Conservation (phyloP, 2,329 filamentous ascomycete genomes). For the Samsoniella hepiali region DNA sequence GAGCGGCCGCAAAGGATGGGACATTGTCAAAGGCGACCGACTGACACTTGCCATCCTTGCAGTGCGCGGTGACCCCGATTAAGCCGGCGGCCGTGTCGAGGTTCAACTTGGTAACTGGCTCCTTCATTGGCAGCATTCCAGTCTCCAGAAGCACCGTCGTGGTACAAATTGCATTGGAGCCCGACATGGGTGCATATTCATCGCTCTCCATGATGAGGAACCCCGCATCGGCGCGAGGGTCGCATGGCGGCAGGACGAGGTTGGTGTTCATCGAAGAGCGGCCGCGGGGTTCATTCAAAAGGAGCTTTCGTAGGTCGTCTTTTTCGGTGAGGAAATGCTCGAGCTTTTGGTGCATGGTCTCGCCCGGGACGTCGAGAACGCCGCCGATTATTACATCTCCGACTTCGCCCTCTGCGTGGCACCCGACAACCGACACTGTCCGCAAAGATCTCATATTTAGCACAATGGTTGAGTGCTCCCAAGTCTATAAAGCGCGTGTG, state of each 20-base stretch:
- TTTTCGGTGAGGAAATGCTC: conserved; percentile 38
- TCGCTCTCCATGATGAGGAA: conserved; percentile 47
- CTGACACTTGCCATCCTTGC: conserved; percentile 41
- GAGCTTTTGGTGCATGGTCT: conserved; percentile 48
- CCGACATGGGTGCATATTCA: conserved; percentile 40
- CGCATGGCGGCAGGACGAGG: conserved; percentile 40
- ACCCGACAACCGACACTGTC: conserved; percentile 32
- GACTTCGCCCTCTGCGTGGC: conserved; percentile 42
- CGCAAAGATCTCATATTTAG: conserved; percentile 20
- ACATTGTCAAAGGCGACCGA: conserved; percentile 45
- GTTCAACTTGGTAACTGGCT: conserved; percentile 39
- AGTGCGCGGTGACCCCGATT: conserved; percentile 39
- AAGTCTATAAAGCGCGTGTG: too few relatives aligned
- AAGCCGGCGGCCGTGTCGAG: conserved; percentile 45
- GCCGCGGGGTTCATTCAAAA: conserved; percentile 46
- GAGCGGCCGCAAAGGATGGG: conserved; percentile 38
- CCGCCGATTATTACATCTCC: conserved; percentile 49
- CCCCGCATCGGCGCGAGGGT: conserved; percentile 42
- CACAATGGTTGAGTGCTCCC: not conserved
- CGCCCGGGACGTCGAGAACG: conserved; percentile 40
- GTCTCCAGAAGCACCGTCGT: conserved; percentile 45
- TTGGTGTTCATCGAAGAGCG: conserved; percentile 39
- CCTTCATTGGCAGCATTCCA: conserved; percentile 44
- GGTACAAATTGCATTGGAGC: conserved; percentile 43
- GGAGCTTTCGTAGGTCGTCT: conserved; percentile 39